Conservation (phyloP, 768 basidiomycete genomes). For the Serendipita sp. region DNA sequence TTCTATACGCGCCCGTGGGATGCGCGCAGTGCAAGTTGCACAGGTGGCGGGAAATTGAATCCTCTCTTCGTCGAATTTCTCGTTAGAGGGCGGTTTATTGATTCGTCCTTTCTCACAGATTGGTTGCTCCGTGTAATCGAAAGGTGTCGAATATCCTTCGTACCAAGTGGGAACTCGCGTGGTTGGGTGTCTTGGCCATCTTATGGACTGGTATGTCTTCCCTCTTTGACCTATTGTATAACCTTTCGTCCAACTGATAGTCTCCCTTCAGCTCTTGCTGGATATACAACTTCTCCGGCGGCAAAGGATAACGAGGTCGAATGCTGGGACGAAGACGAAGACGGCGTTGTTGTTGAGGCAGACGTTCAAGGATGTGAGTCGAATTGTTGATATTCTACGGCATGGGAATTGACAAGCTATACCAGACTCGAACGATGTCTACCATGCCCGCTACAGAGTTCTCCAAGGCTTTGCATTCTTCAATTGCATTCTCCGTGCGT, state of each 20-base stretch:
- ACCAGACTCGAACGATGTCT: neutral
- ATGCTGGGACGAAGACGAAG: neutral
- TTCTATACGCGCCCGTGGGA: neutral
- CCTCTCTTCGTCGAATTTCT: too few relatives aligned
- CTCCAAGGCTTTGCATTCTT: slow-evolving; percentile 7
- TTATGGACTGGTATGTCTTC: neutral
- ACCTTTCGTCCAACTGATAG: neutral
- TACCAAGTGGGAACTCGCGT: neutral
- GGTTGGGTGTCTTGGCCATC: neutral
- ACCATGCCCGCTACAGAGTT: slow-evolving; percentile 1
- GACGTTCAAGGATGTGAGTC: neutral
- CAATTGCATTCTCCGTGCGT: neutral
- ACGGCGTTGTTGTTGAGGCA: neutral
- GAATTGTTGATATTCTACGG: neutral
- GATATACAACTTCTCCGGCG: neutral
- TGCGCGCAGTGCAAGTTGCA: too few relatives aligned
- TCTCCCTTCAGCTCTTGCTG: neutral
- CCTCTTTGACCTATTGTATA: neutral
- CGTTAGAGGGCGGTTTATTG: too few relatives aligned
- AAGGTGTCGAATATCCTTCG: neutral
- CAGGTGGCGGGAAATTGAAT: too few relatives aligned
- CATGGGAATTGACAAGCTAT: neutral
- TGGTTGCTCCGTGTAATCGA: neutral
- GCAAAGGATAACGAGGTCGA: neutral
- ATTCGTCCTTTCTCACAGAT: neutral